These are phyloP conservation scores for Eimeria necatrix DNA, from an alignment of 169 alveolate species.

Conservation along the genomic window DNA sequence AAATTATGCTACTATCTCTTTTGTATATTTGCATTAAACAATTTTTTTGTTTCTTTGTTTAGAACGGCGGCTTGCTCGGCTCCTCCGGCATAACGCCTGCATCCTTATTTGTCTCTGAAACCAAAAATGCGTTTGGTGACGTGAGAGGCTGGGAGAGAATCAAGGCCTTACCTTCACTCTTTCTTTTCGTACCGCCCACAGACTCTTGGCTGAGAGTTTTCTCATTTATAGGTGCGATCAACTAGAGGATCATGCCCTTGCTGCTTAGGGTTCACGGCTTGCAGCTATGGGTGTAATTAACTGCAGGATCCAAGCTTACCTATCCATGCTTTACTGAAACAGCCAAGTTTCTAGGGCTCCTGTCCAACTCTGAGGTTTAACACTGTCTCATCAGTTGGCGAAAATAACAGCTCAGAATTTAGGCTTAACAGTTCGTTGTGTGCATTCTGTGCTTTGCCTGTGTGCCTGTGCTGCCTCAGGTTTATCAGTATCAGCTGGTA, in stretches of 20 bases:
- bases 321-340: no score
- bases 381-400: no score
- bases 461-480: background rate
- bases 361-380: no score
- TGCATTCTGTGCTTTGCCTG: background rate
- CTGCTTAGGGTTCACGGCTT: background rate
- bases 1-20: conserved; percentile 26
- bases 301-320: no score
- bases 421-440: no score
- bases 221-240: conserved; percentile 27
- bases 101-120: background rate
- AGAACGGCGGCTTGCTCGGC: conserved; percentile 69
- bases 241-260: background rate
- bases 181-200: conserved; percentile 63
- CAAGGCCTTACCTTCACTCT: conserved; percentile 80
- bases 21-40: conserved; percentile 56
- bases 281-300: no score
- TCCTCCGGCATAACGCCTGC: conserved; percentile 61
- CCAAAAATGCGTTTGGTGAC: background rate
- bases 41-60: conserved; percentile 24
- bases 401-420: no score
- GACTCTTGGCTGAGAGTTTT: conserved; percentile 62
- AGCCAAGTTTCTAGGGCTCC: no score
- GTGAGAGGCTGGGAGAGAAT: conserved; percentile 76
- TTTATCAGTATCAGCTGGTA: conserved; percentile 20